These are phyloP conservation scores for Lactarius quietus DNA, from an alignment of 768 basidiomycete genomes.

Conservation along the genomic window DNA sequence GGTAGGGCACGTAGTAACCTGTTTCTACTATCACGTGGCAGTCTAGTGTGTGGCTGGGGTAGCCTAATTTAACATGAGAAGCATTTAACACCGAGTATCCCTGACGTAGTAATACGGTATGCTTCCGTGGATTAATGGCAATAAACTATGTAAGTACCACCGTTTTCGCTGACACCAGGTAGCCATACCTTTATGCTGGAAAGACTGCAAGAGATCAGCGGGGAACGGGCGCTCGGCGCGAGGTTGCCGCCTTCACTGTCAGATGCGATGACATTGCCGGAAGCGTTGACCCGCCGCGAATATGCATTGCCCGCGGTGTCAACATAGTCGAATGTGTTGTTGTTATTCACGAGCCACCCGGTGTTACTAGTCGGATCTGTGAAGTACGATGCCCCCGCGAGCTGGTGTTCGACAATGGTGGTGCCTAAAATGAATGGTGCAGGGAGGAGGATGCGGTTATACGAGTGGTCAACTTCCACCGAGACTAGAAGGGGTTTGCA, in stretches of 20 bases:
- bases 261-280: slow-evolving; percentile 55
- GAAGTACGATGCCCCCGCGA: slow-evolving; percentile 54
- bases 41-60: not conserved
- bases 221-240: slow-evolving; percentile 28
- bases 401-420: slow-evolving; percentile 55
- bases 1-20: slow-evolving; percentile 20
- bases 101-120: slow-evolving; percentile 21
- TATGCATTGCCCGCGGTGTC: slow-evolving; percentile 39
- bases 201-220: not conserved
- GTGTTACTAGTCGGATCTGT: slow-evolving; percentile 44
- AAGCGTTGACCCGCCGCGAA: slow-evolving; percentile 53
- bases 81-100: not conserved
- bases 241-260: slow-evolving; percentile 55
- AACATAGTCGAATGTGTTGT: slow-evolving; percentile 60
- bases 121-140: too few species aligned
- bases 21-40: not conserved
- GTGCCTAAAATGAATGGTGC: slow-evolving; percentile 56
- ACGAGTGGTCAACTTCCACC: slow-evolving; percentile 62
- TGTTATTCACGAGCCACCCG: slow-evolving; percentile 62
- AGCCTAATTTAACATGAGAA: not conserved
- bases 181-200: slow-evolving; percentile 31
- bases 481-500: slow-evolving; percentile 38
- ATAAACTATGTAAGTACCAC: not conserved
- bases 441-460: slow-evolving; percentile 54
- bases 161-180: slow-evolving; percentile 34